phyloP scores from a whole-genome alignment of 202 grass and related monocot species.

The Carex arenaria region DNA sequence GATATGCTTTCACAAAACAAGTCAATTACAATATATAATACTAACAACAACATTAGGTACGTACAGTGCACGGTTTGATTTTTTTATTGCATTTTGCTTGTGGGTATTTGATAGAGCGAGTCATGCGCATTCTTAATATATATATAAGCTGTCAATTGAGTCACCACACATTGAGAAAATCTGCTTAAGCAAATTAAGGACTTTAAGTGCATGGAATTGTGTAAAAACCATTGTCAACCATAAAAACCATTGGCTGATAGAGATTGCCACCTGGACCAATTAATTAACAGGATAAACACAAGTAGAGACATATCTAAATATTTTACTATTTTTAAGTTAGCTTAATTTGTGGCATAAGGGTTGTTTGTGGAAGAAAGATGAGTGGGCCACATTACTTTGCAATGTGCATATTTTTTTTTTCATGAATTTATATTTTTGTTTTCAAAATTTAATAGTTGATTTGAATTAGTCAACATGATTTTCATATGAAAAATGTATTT shows the following conservation, averaged over 20 bases:
- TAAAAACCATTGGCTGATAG: slow-evolving; percentile 9
- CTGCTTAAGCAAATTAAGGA: neutral
- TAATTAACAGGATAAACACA: neutral
- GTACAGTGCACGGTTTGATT: slow-evolving; percentile 3
- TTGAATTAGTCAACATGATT: too few relatives aligned
- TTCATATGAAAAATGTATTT: too few relatives aligned
- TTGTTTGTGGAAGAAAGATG: too few relatives aligned
- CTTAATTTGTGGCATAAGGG: neutral
- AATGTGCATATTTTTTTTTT: too few relatives aligned
- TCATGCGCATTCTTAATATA: neutral
- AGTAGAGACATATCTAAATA: neutral
- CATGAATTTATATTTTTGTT: too few relatives aligned
- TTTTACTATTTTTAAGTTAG: neutral
- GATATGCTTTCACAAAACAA: neutral
- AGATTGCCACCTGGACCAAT: neutral
- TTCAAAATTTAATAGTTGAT: too few relatives aligned
- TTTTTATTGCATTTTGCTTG: neutral
- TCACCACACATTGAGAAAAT: neutral
- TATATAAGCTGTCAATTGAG: neutral
- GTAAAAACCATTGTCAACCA: slow-evolving; percentile 25
- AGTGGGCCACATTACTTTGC: too few relatives aligned
- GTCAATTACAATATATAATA: neutral
- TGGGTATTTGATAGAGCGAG: neutral
- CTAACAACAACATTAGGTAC: slow-evolving; percentile 12
- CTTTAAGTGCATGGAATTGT: slow-evolving; percentile 7